A percentile compares a stretch with the other conserved stretches of the same genome.
Evolutionary conservation across 1,284 basidiomycete species (phyloP).

Genomic region (Marasmius fiardii): DNA sequence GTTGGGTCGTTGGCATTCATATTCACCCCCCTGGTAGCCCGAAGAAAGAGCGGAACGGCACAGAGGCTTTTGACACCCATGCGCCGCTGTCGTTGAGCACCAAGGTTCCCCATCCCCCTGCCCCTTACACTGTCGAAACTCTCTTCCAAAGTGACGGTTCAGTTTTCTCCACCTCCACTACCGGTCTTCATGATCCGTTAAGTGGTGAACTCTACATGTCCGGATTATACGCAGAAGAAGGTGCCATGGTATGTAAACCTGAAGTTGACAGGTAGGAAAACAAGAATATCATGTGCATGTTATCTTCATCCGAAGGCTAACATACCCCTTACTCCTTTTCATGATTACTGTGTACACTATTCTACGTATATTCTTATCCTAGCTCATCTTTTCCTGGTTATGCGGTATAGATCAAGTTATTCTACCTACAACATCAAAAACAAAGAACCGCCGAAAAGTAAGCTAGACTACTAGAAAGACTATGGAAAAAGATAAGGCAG

Average conservation of each 20-base stretch:
- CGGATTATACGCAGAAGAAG: constrained; percentile 54
- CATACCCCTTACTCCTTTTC: too few relatives aligned
- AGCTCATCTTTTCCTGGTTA: background rate
- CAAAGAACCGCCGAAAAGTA: too few relatives aligned
- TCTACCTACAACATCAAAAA: constrained; percentile 3
- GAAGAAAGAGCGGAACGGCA: constrained; percentile 6
- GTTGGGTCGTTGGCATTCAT: constrained; percentile 45
- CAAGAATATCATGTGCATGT: too few relatives aligned
- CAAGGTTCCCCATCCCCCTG: constrained; percentile 33
- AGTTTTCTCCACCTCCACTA: constrained; percentile 48
- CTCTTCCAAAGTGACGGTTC: constrained; percentile 64
- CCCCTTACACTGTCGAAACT: constrained; percentile 44
- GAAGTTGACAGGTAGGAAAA: constrained; percentile 4
- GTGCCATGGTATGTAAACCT: constrained; percentile 46
- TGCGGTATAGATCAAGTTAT: background rate
- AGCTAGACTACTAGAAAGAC: too few relatives aligned
- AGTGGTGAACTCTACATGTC: constrained; percentile 47
- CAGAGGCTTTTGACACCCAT: constrained; percentile 32
- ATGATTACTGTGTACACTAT: too few relatives aligned
- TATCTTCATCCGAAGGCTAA: too few relatives aligned
- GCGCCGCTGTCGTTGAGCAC: constrained; percentile 42
- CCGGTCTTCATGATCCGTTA: constrained; percentile 44
- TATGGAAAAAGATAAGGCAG: background rate
- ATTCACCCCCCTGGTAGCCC: constrained; percentile 13
- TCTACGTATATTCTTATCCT: background rate